Conservation (phyloP, 208 protist species). For the Angomonas desouzai region DNA sequence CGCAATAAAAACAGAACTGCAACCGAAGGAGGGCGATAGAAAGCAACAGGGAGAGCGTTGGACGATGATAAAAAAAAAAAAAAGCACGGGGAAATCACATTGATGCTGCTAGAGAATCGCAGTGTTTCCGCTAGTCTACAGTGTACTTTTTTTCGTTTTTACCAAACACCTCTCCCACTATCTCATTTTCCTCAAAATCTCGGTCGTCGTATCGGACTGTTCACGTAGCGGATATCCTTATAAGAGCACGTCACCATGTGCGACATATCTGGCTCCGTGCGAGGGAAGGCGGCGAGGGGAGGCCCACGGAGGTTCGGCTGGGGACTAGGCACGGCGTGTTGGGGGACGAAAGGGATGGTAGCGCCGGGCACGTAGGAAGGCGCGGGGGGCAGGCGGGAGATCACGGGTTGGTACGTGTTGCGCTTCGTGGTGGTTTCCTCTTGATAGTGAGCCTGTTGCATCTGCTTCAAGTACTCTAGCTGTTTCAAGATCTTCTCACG, state of each 20-base stretch:
- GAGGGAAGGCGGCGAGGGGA: not conserved
- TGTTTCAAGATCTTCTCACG: constrained; percentile 6
- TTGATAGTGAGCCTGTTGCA: not conserved
- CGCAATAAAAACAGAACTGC: too few species aligned
- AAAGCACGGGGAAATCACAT: not conserved
- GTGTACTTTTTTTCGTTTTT: not conserved
- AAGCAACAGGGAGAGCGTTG: too few species aligned
- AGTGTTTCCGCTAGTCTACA: too few species aligned
- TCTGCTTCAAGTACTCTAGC: not conserved
- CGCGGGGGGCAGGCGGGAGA: not conserved
- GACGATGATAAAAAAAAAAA: not conserved
- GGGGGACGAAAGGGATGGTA: constrained; percentile 1
- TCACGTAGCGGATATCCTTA: not conserved
- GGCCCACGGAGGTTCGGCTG: constrained; percentile 13
- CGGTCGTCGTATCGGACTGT: not conserved
- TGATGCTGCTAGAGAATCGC: not conserved
- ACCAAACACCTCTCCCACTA: not conserved
- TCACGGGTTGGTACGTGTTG: not conserved
- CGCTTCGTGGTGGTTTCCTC: constrained; percentile 2
- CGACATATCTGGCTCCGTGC: not conserved
- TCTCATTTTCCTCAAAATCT: not conserved
- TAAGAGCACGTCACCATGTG: not conserved
- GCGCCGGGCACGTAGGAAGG: not conserved
- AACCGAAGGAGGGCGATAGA: too few species aligned
- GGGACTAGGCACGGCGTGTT: constrained; percentile 1